These are phyloP conservation scores for Takakia lepidozioides DNA, from an alignment of 225 moss, liverwort and hornwort genomes.

Conservation along the genomic window DNA sequence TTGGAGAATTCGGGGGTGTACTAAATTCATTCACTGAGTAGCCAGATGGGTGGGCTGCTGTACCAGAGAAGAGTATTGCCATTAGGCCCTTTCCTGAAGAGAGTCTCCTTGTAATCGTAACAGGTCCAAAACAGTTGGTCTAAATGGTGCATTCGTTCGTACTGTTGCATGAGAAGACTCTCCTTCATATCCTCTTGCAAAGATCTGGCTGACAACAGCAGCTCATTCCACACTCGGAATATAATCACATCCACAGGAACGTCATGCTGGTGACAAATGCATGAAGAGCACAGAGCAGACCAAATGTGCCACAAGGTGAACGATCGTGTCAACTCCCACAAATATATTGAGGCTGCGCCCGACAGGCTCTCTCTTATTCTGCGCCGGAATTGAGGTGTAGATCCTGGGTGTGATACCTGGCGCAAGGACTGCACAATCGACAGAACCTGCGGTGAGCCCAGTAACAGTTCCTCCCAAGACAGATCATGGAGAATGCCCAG, in stretches of 20 bases:
- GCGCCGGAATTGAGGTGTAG: neutral
- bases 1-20: too few relatives aligned
- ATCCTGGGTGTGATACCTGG: neutral
- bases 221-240: conserved; percentile 6
- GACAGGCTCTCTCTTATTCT: neutral
- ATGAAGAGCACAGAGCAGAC: conserved; percentile 5
- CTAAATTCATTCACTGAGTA: too few relatives aligned
- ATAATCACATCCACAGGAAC: conserved; percentile 4
- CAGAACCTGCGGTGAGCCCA: conserved; percentile 8
- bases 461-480: conserved; percentile 6
- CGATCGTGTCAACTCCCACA: conserved; percentile 13
- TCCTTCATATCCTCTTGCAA: conserved; percentile 6
- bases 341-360: conserved; percentile 7
- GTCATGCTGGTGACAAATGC: neutral
- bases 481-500: conserved; percentile 9
- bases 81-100: conserved; percentile 11
- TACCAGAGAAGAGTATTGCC: too few relatives aligned
- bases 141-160: neutral
- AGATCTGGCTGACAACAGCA: conserved; percentile 2
- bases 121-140: conserved; percentile 1
- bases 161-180: conserved; percentile 4
- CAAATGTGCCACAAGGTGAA: conserved; percentile 15
- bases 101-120: conserved; percentile 16
- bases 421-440: conserved; percentile 4
- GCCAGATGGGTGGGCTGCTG: too few relatives aligned